These are phyloP conservation scores for Penicillium aurantiogriseum DNA, from an alignment of 2,329 filamentous ascomycete species.

Conservation along the genomic window DNA sequence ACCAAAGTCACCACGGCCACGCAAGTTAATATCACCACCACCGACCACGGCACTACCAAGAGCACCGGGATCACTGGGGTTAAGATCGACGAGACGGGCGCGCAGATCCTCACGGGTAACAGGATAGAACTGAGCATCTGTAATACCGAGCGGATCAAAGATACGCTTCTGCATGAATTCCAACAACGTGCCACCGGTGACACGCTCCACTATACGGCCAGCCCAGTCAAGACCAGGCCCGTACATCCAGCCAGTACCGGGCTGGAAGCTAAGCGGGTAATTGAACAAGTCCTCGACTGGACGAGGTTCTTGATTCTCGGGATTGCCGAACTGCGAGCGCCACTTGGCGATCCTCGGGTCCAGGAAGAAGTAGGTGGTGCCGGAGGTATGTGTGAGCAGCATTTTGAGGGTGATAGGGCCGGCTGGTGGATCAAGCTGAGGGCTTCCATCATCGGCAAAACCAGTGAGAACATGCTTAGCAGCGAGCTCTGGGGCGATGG, in stretches of 20 bases:
- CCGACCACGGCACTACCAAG: conserved; percentile 39
- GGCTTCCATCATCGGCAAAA: conserved; percentile 46
- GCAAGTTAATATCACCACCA: conserved; percentile 35
- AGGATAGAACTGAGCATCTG: conserved; percentile 42
- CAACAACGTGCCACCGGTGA: conserved; percentile 46
- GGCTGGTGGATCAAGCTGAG: conserved; percentile 34
- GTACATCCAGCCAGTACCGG: conserved; percentile 54
- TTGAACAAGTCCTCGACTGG: conserved; percentile 46
- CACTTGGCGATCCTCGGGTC: conserved; percentile 39
- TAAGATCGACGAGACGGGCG: conserved; percentile 38
- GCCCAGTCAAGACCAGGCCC: conserved; percentile 54
- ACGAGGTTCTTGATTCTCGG: conserved; percentile 14
- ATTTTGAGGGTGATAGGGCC: conserved; percentile 51
- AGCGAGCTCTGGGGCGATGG: conserved; percentile 50
- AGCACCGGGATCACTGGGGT: conserved; percentile 40
- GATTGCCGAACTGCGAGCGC: conserved; percentile 31
- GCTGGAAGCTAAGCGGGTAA: conserved; percentile 52
- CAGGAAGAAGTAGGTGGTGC: conserved; percentile 48
- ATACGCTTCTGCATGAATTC: conserved; percentile 48
- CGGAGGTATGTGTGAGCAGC: conserved; percentile 54
- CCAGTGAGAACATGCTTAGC: conserved; percentile 50
- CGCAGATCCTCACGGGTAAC: conserved; percentile 39
- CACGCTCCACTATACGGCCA: conserved; percentile 51
- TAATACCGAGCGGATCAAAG: conserved; percentile 46
- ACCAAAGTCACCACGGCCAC: conserved; percentile 39